Percentiles rank a stretch among this genome's conserved stretches.
These are phyloP conservation scores for Chamaecyparis obtusa DNA, from an alignment of 75 land plant species.

Conservation along the genomic window DNA sequence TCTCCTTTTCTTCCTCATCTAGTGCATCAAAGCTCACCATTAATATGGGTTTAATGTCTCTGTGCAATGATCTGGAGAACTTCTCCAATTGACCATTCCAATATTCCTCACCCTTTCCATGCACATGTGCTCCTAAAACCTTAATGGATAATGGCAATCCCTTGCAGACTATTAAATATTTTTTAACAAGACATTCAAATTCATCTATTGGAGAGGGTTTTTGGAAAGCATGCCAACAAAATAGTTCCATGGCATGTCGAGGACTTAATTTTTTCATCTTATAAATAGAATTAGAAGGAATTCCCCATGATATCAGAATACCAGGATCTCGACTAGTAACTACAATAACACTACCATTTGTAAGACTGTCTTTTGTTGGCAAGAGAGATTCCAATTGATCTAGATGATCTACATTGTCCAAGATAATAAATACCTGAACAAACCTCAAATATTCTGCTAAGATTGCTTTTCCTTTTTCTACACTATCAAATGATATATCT, in stretches of 20 bases:
- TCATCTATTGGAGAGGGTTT: not conserved
- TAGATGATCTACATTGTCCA: not conserved
- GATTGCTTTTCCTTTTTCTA: not conserved
- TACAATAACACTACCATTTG: not conserved
- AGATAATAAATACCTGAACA: not conserved
- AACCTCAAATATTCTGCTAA: not conserved
- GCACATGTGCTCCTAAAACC: not conserved
- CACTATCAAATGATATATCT: not conserved
- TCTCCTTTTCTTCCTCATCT: not conserved
- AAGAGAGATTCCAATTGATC: not conserved
- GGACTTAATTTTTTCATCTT: not conserved
- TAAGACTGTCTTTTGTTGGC: not conserved
- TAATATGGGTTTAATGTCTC: not conserved
- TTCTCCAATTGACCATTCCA: not conserved
- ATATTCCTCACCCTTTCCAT: not conserved
- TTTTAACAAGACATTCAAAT: not conserved
- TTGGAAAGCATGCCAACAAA: conserved; percentile 1
- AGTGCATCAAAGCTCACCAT: not conserved
- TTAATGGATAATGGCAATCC: not conserved
- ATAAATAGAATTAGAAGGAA: not conserved
- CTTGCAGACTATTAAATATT: not conserved
- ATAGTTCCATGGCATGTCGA: not conserved
- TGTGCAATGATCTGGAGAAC: not conserved
- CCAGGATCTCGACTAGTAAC: not conserved
- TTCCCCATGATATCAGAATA: not conserved